Conservation (phyloP, 352 stramenopile species). For the Phytophthora macrochlamydospora region DNA sequence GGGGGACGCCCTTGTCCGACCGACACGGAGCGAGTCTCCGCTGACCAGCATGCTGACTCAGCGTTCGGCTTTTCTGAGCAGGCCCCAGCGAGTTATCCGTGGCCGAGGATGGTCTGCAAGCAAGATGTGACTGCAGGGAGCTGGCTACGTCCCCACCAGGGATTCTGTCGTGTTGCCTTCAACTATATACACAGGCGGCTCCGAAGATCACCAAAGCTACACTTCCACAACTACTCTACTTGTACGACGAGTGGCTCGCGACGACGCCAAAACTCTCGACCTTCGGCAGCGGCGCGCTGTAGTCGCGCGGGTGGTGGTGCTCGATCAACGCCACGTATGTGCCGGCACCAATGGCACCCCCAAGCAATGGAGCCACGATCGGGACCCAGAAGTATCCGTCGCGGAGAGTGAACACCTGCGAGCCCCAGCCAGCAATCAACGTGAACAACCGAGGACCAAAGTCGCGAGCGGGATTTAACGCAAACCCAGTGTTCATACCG, state of each 20-base stretch:
- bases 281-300: neutral
- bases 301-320: slow-evolving; percentile 31
- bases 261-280: neutral
- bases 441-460: slow-evolving; percentile 42
- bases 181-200: neutral
- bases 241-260: neutral
- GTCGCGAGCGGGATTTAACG: slow-evolving; percentile 28
- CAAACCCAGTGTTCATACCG: slow-evolving; percentile 44
- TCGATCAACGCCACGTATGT: slow-evolving; percentile 33
- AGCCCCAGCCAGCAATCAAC: slow-evolving; percentile 38
- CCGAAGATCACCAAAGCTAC: neutral
- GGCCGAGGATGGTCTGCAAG: neutral
- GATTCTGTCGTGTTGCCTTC: neutral
- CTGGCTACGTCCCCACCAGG: neutral
- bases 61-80: neutral
- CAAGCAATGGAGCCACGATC: slow-evolving; percentile 40
- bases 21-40: neutral
- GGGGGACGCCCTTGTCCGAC: slow-evolving; percentile 5
- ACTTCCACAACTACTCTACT: neutral
- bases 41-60: slow-evolving; percentile 1
- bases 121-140: neutral
- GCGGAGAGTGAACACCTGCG: slow-evolving; percentile 38
- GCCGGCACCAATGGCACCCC: slow-evolving; percentile 31
- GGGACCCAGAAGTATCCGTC: slow-evolving; percentile 58
- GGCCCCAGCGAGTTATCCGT: neutral